Evolutionary conservation across 352 stramenopile genomes (phyloP), one percentile per base, ranked within the genome.

Genomic region (Globisporangium spinosum): DNA sequence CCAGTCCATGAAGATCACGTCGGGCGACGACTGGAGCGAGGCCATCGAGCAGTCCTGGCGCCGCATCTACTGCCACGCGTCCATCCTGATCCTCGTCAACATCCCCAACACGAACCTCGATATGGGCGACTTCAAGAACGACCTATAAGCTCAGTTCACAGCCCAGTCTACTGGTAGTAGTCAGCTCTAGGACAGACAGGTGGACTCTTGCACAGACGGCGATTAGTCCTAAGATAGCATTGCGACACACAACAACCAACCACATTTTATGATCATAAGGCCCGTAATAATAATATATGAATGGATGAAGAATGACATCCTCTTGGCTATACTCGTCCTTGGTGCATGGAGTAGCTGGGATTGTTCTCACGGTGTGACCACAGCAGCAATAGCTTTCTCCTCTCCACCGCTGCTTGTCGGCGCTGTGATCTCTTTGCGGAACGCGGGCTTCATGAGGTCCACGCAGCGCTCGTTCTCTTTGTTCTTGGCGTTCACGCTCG

Each of bases 1-100:
- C 23, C 78, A 89, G 61, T 77, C 77, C 1, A 91, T 90, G 82
- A 78, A 75, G 20, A 53, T 75, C 22, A 89, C 79, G 4, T 87
- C 79, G 9, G 74, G 67, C 2, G 66, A 73, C 25, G 66, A 84
- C 40, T 91, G 83, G 83, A 70, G 66, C 60, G 77, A 83, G 23
- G 72, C 49, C 3, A 80, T 82, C 29, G 83, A 91, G 62, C 61
- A 53, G 3, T 77, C 80, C 5, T 91, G 80, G 79, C 79, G 74
- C 9, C 72, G 71, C 32, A 89, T 91, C 25, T 89, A 87, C 67
- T 84, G 76, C 61, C 83, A 89, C 67, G 79, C 78, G 3, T 47
- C 79, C 7, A 83, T 89, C 47, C 69, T 89, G 43, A 89, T 89
- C 35, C 70, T 89, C n/a, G 73, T 87, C 34, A 91, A 85, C 57